Conservation (phyloP, 2,329 filamentous ascomycete species). For the Ascochyta pisi region DNA sequence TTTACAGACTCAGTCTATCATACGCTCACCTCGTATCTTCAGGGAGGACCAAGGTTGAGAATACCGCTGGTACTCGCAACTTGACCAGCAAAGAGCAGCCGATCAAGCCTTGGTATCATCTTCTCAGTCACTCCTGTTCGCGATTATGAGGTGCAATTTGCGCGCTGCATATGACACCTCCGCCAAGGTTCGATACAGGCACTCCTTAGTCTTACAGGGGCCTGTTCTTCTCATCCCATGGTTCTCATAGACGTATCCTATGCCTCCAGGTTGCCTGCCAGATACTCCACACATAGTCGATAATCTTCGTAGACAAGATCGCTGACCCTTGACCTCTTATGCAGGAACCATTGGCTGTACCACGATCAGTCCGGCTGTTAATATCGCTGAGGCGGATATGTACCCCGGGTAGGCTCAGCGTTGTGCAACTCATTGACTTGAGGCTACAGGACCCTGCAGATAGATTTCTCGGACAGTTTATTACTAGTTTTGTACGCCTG, state of each 20-base stretch:
- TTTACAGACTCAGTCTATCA: not conserved
- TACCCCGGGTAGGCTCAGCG: not conserved
- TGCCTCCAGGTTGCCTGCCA: not conserved
- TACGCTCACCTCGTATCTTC: not conserved
- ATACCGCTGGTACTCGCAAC: not conserved
- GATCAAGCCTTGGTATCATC: too few relatives aligned
- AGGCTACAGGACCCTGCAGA: not conserved
- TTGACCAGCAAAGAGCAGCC: not conserved
- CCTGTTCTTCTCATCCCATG: not conserved
- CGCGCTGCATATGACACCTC: not conserved
- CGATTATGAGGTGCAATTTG: not conserved
- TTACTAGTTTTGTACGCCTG: not conserved
- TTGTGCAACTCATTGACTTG: not conserved
- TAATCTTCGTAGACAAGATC: not conserved
- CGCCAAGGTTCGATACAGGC: not conserved
- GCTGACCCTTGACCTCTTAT: not conserved
- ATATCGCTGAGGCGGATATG: not conserved
- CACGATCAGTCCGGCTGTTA: not conserved
- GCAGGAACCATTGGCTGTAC: constrained; percentile 1
- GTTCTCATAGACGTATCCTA: not conserved
- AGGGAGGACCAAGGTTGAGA: not conserved
- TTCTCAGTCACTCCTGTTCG: not conserved
- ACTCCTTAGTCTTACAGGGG: not conserved
- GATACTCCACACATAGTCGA: not conserved
- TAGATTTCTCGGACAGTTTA: not conserved